phyloP scores from a whole-genome alignment of 441 rosid species.

The Pelargonium fulgidum region DNA sequence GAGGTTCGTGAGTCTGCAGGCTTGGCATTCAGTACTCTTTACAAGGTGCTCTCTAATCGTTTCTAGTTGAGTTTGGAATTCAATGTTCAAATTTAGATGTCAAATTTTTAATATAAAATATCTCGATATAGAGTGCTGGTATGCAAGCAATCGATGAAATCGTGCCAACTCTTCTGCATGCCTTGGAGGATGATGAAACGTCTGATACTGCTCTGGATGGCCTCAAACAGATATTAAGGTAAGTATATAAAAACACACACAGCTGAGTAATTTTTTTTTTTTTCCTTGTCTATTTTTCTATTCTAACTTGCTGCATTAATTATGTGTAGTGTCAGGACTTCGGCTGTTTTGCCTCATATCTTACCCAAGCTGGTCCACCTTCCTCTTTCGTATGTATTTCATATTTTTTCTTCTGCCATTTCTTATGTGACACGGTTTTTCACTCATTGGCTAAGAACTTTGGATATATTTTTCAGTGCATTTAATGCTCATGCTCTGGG shows the following conservation, averaged over 20 bases:
- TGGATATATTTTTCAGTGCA: conserved; percentile 50
- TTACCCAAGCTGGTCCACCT: conserved; percentile 90
- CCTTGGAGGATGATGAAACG: conserved; percentile 86
- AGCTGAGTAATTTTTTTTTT: conserved; percentile 12
- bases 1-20: conserved; percentile 99
- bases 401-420: conserved; percentile 16
- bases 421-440: conserved; percentile 12
- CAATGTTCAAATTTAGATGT: conserved; percentile 5
- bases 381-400: conserved; percentile 85
- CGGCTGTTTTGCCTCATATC: conserved; percentile 98
- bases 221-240: conserved; percentile 97
- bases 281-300: conserved; percentile 1
- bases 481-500: conserved; percentile 98
- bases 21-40: conserved; percentile 94
- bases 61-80: conserved; percentile 17
- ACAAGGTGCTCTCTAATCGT: conserved; percentile 55
- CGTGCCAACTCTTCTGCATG: conserved; percentile 90
- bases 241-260: conserved; percentile 7
- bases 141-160: conserved; percentile 99
- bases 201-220: conserved; percentile 96
- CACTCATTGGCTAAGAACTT: conserved; percentile 16
- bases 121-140: conserved; percentile 80
- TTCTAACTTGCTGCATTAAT: conserved; percentile 23
- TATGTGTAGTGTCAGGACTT: conserved; percentile 78
- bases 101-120: conserved; percentile 2